phyloP scores from a whole-genome alignment of 2,329 filamentous ascomycete genomes.

The Torrubiella hemipterigena region DNA sequence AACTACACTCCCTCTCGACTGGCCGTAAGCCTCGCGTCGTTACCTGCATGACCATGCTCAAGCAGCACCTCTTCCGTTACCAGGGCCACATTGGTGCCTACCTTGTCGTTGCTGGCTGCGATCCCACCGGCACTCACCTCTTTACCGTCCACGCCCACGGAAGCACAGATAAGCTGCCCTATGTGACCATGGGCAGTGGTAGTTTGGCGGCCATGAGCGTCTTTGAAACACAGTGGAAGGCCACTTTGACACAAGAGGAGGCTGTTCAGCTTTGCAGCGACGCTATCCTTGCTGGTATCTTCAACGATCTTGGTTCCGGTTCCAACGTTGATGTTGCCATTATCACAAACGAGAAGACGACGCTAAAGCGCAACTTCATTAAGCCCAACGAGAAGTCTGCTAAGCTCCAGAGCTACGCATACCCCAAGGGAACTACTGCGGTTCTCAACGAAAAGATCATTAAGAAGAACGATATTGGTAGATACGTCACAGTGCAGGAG shows the following conservation, averaged over 20 bases:
- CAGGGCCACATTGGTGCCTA: slow-evolving; percentile 97
- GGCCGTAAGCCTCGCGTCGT: slow-evolving; percentile 95
- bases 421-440: slow-evolving; percentile 84
- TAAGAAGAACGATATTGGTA: slow-evolving; percentile 82
- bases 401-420: slow-evolving; percentile 91
- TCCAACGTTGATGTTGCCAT: slow-evolving; percentile 96
- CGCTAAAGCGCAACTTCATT: slow-evolving; percentile 82
- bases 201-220: slow-evolving; percentile 95
- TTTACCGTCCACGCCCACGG: slow-evolving; percentile 99
- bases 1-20: slow-evolving; percentile 91
- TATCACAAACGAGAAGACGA: slow-evolving; percentile 92
- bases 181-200: slow-evolving; percentile 97
- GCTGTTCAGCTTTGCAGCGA: slow-evolving; percentile 75
- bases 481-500: slow-evolving; percentile 88
- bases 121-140: slow-evolving; percentile 87
- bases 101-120: slow-evolving; percentile 90
- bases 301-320: slow-evolving; percentile 93
- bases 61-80: slow-evolving; percentile 98
- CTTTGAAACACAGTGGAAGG: slow-evolving; percentile 94
- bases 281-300: slow-evolving; percentile 92
- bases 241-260: slow-evolving; percentile 60
- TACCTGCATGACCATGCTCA: slow-evolving; percentile 98
- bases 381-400: slow-evolving; percentile 81
- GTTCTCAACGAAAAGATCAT: slow-evolving; percentile 95
- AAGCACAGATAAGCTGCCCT: slow-evolving; percentile 95